phyloP scores from a whole-genome alignment of 805 yeast species.

The Kluyveromyces aestuarii region DNA sequence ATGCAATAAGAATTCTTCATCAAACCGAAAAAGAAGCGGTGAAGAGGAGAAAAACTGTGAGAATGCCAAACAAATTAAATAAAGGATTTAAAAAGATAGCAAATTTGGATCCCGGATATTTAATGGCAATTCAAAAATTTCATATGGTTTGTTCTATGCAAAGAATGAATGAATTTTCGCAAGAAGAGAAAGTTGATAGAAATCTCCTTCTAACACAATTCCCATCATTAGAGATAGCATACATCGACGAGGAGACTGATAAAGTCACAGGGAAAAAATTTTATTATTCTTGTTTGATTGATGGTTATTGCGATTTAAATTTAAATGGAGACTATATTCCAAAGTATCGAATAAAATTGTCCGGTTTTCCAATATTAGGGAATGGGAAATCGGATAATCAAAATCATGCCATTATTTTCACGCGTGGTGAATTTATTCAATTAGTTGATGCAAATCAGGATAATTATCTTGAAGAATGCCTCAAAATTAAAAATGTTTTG shows the following conservation, averaged over 20 bases:
- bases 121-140: constrained; percentile 52
- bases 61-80: constrained; percentile 25
- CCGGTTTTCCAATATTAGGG: constrained; percentile 78
- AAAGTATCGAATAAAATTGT: constrained; percentile 52
- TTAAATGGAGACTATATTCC: constrained; percentile 53
- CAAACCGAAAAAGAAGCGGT: constrained; percentile 38
- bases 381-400: constrained; percentile 84
- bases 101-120: constrained; percentile 30
- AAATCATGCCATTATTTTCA: constrained; percentile 63
- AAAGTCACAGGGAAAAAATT: constrained; percentile 30
- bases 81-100: constrained; percentile 29
- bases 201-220: constrained; percentile 54
- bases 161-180: constrained; percentile 42
- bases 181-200: constrained; percentile 49
- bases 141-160: constrained; percentile 61
- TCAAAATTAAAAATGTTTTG: constrained; percentile 61
- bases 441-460: constrained; percentile 80
- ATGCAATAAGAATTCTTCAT: constrained; percentile 58
- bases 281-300: constrained; percentile 60
- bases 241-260: constrained; percentile 43
- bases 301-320: constrained; percentile 55
- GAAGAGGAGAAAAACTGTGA: constrained; percentile 23
- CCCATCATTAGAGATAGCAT: constrained; percentile 59
- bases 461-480: constrained; percentile 72
- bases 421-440: constrained; percentile 75